These are phyloP conservation scores for Trichosporon sp. DNA, from an alignment of 1,284 basidiomycete species.

Conservation along the genomic window DNA sequence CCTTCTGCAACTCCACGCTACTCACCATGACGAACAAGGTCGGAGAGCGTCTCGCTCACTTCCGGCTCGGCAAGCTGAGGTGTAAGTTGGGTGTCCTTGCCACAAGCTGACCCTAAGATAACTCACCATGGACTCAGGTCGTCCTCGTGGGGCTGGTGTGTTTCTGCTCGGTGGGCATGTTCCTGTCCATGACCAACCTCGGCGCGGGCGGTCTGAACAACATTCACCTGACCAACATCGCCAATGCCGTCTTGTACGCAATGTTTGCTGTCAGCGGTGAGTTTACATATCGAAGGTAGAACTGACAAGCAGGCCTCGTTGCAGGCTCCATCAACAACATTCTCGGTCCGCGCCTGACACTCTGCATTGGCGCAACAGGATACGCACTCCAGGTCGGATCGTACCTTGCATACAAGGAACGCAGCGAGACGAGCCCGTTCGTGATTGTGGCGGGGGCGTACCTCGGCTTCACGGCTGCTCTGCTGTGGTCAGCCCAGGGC, in stretches of 20 bases:
- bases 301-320: neutral
- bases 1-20: neutral
- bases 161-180: slow-evolving; percentile 55
- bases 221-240: slow-evolving; percentile 47
- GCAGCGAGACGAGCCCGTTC: slow-evolving; percentile 25
- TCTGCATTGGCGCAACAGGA: slow-evolving; percentile 48
- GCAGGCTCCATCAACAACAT: slow-evolving; percentile 15
- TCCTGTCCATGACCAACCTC: slow-evolving; percentile 53
- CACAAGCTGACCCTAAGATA: slow-evolving; percentile 19
- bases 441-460: slow-evolving; percentile 51
- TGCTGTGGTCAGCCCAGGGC: slow-evolving; percentile 48
- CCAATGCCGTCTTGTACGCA: slow-evolving; percentile 53
- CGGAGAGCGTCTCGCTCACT: slow-evolving; percentile 3
- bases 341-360: slow-evolving; percentile 50
- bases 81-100: neutral
- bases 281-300: neutral
- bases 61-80: neutral
- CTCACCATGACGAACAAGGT: slow-evolving; percentile 2
- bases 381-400: slow-evolving; percentile 38
- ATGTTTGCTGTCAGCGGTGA: slow-evolving; percentile 52
- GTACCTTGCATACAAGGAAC: slow-evolving; percentile 18
- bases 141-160: slow-evolving; percentile 52
- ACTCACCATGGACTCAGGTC: slow-evolving; percentile 52
- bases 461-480: slow-evolving; percentile 36
- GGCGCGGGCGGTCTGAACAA: slow-evolving; percentile 53